Evolutionary conservation across 371 early-diverging fungal species (phyloP).

Genomic region (Circinella minor): DNA sequence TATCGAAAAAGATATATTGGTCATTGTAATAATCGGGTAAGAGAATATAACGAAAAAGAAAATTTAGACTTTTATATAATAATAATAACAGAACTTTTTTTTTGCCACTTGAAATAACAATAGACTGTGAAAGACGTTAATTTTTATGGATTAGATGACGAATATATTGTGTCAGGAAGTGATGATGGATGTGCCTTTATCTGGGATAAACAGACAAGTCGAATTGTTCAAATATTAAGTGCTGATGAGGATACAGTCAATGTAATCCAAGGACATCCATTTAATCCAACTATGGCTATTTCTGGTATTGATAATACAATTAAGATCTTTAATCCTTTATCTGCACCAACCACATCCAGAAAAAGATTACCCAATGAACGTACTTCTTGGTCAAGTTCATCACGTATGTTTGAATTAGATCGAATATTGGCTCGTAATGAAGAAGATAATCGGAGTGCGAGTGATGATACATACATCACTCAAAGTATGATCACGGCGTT

Average conservation of each 20-base stretch:
- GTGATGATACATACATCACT: slow-evolving; percentile 24
- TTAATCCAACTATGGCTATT: slow-evolving; percentile 50
- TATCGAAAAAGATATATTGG: slow-evolving; percentile 38
- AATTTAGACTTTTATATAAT: too few relatives aligned
- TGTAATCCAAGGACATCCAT: slow-evolving; percentile 59
- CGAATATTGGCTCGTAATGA: slow-evolving; percentile 31
- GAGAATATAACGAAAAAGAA: too few relatives aligned
- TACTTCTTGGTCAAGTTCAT: slow-evolving; percentile 37
- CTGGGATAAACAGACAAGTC: slow-evolving; percentile 73
- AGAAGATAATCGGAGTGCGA: slow-evolving; percentile 22
- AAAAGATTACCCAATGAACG: slow-evolving; percentile 27
- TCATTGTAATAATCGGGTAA: slow-evolving; percentile 48
- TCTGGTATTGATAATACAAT: slow-evolving; percentile 79
- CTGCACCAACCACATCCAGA: slow-evolving; percentile 34
- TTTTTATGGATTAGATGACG: slow-evolving; percentile 71
- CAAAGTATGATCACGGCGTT: slow-evolving; percentile 33
- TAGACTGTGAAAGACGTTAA: slow-evolving; percentile 83
- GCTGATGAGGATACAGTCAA: slow-evolving; percentile 74
- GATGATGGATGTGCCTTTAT: slow-evolving; percentile 80
- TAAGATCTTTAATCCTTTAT: slow-evolving; percentile 71
- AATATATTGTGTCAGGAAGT: slow-evolving; percentile 78
- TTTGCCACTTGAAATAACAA: background rate
- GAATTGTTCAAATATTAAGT: slow-evolving; percentile 65
- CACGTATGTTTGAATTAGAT: slow-evolving; percentile 38
- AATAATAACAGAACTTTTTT: too few relatives aligned